Conservation (phyloP, 306 rosid genomes). For the Phaseolus lunatus region DNA sequence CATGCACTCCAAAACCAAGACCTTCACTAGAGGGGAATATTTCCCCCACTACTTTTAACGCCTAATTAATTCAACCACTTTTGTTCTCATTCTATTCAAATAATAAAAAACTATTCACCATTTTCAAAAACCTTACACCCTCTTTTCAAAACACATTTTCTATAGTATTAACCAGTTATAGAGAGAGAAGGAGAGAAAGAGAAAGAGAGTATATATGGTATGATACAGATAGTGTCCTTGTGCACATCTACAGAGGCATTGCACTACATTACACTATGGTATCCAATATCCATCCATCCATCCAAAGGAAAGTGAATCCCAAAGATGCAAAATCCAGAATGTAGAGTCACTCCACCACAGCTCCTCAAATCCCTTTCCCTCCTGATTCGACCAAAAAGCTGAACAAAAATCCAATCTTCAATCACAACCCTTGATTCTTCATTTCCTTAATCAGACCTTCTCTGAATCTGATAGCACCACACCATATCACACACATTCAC, state of each 20-base stretch:
- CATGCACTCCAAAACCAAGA: slow-evolving; percentile 47
- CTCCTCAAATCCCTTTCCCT: slow-evolving; percentile 9
- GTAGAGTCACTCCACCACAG: slow-evolving; percentile 18
- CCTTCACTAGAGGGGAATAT: slow-evolving; percentile 51
- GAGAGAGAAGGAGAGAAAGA: not conserved
- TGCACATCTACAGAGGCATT: slow-evolving; percentile 52
- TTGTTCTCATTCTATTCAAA: slow-evolving; percentile 69
- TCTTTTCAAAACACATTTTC: not conserved
- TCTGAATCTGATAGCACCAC: slow-evolving; percentile 38
- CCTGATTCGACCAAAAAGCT: slow-evolving; percentile 39
- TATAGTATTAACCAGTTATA: not conserved
- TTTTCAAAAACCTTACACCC: slow-evolving; percentile 29
- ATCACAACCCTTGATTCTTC: slow-evolving; percentile 33
- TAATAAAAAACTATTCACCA: slow-evolving; percentile 33
- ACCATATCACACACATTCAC: not conserved
- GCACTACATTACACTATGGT: slow-evolving; percentile 1
- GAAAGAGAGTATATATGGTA: not conserved
- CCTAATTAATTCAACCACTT: slow-evolving; percentile 48
- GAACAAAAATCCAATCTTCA: slow-evolving; percentile 23
- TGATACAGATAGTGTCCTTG: not conserved
- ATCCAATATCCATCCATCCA: slow-evolving; percentile 21
- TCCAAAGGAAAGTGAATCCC: slow-evolving; percentile 52
- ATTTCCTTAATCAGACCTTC: slow-evolving; percentile 39
- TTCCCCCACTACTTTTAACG: slow-evolving; percentile 30
- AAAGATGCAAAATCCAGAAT: slow-evolving; percentile 44